These are phyloP conservation scores for Myxozyma nipponensis DNA, from an alignment of 805 yeast species.

Conservation along the genomic window DNA sequence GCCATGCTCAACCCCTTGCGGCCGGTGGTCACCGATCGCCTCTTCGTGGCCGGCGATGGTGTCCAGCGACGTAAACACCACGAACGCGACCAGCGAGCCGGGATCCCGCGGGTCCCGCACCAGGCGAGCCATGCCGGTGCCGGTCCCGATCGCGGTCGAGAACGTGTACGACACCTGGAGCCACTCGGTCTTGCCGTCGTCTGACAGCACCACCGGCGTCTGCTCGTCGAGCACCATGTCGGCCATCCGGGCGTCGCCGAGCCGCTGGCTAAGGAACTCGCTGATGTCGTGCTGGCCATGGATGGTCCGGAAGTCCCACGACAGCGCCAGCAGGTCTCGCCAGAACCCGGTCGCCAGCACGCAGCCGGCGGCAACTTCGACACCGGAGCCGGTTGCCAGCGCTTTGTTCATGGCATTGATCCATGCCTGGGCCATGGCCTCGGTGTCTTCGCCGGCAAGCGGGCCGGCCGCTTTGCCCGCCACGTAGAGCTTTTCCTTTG, in stretches of 20 bases:
- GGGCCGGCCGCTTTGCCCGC: not conserved
- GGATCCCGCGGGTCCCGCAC: slow-evolving; percentile 34
- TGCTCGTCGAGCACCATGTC: slow-evolving; percentile 36
- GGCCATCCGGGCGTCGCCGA: slow-evolving; percentile 7
- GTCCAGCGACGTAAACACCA: slow-evolving; percentile 39
- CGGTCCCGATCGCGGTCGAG: slow-evolving; percentile 37
- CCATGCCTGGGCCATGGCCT: slow-evolving; percentile 1
- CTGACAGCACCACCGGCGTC: slow-evolving; percentile 36
- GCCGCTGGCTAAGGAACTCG: slow-evolving; percentile 16
- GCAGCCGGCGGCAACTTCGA: not conserved
- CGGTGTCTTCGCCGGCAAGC: not conserved
- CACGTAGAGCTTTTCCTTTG: not conserved
- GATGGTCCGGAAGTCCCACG: slow-evolving; percentile 38
- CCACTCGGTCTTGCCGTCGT: slow-evolving; percentile 38
- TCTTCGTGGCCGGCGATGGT: slow-evolving; percentile 39
- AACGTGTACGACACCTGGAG: slow-evolving; percentile 37
- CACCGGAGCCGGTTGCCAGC: not conserved
- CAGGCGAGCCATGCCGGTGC: slow-evolving; percentile 38
- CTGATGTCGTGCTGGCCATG: slow-evolving; percentile 37
- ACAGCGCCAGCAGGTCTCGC: slow-evolving; percentile 41
- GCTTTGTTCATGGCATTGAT: slow-evolving; percentile 8
- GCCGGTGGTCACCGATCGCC: slow-evolving; percentile 36
- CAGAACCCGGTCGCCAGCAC: slow-evolving; percentile 30
- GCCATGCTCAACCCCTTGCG: slow-evolving; percentile 42
- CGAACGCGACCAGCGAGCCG: slow-evolving; percentile 37